Evolutionary conservation across 768 basidiomycete species (phyloP), one percentile per base, ranked within the genome.

Genomic region (Tricholoma terreum): DNA sequence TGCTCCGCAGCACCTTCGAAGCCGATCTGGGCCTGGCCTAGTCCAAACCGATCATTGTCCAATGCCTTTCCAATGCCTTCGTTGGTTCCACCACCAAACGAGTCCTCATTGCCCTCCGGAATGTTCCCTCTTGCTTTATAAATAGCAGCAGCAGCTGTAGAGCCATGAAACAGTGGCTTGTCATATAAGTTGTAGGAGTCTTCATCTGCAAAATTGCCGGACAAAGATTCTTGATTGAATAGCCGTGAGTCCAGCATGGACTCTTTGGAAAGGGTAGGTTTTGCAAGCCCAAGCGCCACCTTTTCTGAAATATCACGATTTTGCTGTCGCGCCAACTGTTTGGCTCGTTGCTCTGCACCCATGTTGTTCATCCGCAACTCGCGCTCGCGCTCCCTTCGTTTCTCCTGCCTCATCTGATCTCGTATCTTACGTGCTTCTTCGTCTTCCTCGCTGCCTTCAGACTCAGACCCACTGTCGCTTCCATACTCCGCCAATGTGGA

Each of bases 221-320:
- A 80, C 45, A 96, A 78, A 7, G 91, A 86, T 69, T 99, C 97
- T 68, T 95, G 90, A 75, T 99, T 98, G 84, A 98, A 99, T 56
- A 99, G 75, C 52, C 97, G 88, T 24, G 94, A 95, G 71, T 99
- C 97, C 69, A 98, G 77, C 90, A 98, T 94, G 4, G 91, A 89
- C 74, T 99, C 97, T 72, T 99, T 99, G 35, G 94, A 93, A 59
- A 90, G 67, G 1, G 95, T 94, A 6, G 97, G 97, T 72, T 98
- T 99, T 31, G 97, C 97, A 49, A 99, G 84, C 36, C 97, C 97
- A 31, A 99, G 85, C 4, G 97, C 97, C 52, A 99, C 87, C 80
- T 99, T 98, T 75, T 99, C 97, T 2, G 97, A 99, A 48, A 99
- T 98, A 72, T 98, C 97, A 66, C 97, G 92, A 70, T 98, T 96